Percentiles rank a stretch among this genome's conserved stretches.
Evolutionary conservation across 805 yeast species (phyloP).

Genomic region (Ogataea nakhonphanomensis): DNA sequence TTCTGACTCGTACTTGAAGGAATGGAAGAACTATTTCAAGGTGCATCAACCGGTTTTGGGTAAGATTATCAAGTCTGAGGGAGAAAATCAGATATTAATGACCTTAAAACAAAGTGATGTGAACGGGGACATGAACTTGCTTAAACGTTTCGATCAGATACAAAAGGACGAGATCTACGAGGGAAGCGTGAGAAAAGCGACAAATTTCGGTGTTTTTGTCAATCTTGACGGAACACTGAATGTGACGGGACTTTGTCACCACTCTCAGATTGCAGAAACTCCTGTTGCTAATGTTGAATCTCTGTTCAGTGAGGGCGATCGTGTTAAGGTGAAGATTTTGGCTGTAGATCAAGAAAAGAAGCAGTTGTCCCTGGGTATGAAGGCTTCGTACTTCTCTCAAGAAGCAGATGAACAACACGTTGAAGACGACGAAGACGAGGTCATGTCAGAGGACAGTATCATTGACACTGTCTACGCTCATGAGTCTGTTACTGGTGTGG

Average conservation of each 20-base stretch:
- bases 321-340: constrained; percentile 80
- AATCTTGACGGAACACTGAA: constrained; percentile 70
- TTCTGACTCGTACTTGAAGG: constrained; percentile 76
- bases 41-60: constrained; percentile 73
- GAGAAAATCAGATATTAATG: constrained; percentile 63
- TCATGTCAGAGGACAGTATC: constrained; percentile 20
- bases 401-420: constrained; percentile 33
- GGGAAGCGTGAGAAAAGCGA: constrained; percentile 72
- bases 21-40: constrained; percentile 79
- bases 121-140: constrained; percentile 57
- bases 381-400: constrained; percentile 75
- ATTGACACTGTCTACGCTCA: constrained; percentile 35
- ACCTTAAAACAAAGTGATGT: constrained; percentile 81
- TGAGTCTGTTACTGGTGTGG: constrained; percentile 22
- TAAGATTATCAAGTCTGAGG: constrained; percentile 60
- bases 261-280: constrained; percentile 76
- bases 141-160: constrained; percentile 65
- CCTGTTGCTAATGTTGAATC: constrained; percentile 51
- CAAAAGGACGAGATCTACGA: constrained; percentile 67
- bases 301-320: constrained; percentile 84
- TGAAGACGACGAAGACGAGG: constrained; percentile 31
- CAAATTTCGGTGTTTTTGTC: constrained; percentile 90
- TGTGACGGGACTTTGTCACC: constrained; percentile 85
- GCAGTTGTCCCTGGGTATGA: constrained; percentile 86
- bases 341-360: constrained; percentile 60